These are phyloP conservation scores for Botrytis byssoidea DNA, from an alignment of 2,329 filamentous ascomycete species.

Conservation along the genomic window DNA sequence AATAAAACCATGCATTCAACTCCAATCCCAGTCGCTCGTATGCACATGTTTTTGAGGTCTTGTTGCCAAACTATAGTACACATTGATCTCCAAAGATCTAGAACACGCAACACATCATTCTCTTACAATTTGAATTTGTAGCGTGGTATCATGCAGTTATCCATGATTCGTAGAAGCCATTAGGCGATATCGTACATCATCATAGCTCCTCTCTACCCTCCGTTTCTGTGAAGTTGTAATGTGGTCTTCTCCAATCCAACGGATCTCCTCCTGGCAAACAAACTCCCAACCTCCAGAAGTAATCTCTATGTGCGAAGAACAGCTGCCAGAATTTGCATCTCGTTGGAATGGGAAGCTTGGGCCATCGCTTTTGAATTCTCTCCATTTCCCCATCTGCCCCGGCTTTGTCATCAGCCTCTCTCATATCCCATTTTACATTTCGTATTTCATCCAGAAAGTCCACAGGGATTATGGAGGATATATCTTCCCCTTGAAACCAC, in stretches of 20 bases:
- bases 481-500: conserved; percentile 20
- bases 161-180: background rate
- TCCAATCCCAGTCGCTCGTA: background rate
- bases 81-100: background rate
- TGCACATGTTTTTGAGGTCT: background rate
- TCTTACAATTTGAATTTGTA: background rate
- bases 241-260: conserved; percentile 60
- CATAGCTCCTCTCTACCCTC: conserved; percentile 2
- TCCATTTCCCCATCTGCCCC: conserved; percentile 30
- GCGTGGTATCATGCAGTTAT: background rate
- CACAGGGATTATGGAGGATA: background rate
- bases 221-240: conserved; percentile 43
- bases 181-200: background rate
- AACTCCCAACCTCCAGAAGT: conserved; percentile 90
- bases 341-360: conserved; percentile 38
- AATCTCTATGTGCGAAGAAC: conserved; percentile 91
- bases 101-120: background rate
- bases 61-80: background rate
- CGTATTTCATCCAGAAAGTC: background rate
- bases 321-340: conserved; percentile 83
- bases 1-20: background rate
- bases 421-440: background rate
- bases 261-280: conserved; percentile 81
- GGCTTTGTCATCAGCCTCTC: background rate
- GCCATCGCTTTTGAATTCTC: conserved; percentile 13